Percentiles rank a stretch among this genome's conserved stretches.
Evolutionary conservation across 139 green algal genomes (phyloP).

Genomic region (Coelastrella sp.): DNA sequence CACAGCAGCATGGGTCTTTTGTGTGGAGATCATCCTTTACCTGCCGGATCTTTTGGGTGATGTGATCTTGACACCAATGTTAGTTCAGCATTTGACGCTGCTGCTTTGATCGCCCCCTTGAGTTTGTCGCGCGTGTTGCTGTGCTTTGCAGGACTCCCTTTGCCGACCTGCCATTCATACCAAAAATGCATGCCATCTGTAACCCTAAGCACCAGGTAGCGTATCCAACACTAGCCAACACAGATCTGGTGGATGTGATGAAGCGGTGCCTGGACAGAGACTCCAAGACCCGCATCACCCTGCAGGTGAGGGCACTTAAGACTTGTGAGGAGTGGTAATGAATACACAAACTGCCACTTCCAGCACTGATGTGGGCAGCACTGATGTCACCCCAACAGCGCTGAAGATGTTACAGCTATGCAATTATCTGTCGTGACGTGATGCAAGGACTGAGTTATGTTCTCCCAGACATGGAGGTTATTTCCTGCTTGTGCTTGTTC

Average conservation of each 20-base stretch:
- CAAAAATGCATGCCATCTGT: constrained; percentile 96
- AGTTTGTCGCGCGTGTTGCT: neutral
- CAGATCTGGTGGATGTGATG: constrained; percentile 77
- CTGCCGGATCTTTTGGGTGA: too few relatives aligned
- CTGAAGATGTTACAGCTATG: neutral
- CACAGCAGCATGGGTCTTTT: too few relatives aligned
- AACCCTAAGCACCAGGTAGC: constrained; percentile 66
- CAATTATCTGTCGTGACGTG: neutral
- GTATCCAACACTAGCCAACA: constrained; percentile 49
- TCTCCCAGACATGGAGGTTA: too few relatives aligned
- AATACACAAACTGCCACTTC: too few relatives aligned
- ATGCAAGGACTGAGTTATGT: neutral
- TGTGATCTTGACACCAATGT: too few relatives aligned
- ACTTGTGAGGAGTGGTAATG: neutral
- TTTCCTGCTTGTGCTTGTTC: neutral
- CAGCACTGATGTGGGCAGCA: too few relatives aligned
- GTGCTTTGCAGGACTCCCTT: constrained; percentile 74
- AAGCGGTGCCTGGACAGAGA: constrained; percentile 88
- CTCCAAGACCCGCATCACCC: constrained; percentile 83
- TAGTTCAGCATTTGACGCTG: too few relatives aligned
- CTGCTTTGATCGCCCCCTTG: too few relatives aligned
- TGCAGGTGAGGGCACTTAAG: constrained; percentile 64
- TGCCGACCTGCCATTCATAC: constrained; percentile 87
- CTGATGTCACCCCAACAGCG: too few relatives aligned
- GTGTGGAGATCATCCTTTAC: too few relatives aligned